A percentile compares a stretch with the other conserved stretches of the same genome.
phyloP scores from a whole-genome alignment of 257 asterid genomes.

The Penstemon davidsonii region DNA sequence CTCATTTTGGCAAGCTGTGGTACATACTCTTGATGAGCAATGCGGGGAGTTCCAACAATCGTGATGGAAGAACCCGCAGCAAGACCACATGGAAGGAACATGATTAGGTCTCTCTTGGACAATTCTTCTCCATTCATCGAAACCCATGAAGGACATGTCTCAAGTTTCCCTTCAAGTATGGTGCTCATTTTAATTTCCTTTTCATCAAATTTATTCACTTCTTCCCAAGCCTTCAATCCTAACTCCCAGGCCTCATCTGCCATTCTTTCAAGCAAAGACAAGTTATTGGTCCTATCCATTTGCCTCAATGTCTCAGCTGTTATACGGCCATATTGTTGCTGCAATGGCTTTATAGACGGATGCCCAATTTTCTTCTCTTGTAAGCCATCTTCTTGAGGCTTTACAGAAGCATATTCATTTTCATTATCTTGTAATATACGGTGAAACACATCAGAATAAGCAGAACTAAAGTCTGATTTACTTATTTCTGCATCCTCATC shows the following conservation, averaged over 20 bases:
- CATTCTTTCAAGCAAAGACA: constrained; percentile 67
- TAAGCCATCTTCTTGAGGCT: constrained; percentile 36
- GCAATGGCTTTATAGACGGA: constrained; percentile 34
- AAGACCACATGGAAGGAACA: constrained; percentile 97
- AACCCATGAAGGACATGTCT: constrained; percentile 95
- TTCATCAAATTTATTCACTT: constrained; percentile 59
- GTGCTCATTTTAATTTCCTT: constrained; percentile 63
- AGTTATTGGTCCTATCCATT: constrained; percentile 49
- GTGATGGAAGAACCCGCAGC: constrained; percentile 97
- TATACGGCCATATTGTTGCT: constrained; percentile 73
- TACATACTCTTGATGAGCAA: constrained; percentile 88
- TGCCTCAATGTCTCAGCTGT: constrained; percentile 56
- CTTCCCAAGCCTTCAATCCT: constrained; percentile 93
- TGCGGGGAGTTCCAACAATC: constrained; percentile 79
- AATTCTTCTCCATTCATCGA: constrained; percentile 63
- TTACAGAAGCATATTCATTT: constrained; percentile 36
- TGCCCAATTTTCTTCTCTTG: constrained; percentile 29
- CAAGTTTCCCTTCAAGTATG: constrained; percentile 85
- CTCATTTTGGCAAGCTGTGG: constrained; percentile 73
- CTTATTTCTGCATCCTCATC: constrained; percentile 39
- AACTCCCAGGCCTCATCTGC: constrained; percentile 89
- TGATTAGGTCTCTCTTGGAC: constrained; percentile 48
- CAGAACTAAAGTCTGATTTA: constrained; percentile 35
- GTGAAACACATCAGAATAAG: constrained; percentile 49
- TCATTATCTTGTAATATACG: constrained; percentile 52